Evolutionary conservation across 2,329 filamentous ascomycete genomes (phyloP).

Genomic region (Endocalyx cinctus): DNA sequence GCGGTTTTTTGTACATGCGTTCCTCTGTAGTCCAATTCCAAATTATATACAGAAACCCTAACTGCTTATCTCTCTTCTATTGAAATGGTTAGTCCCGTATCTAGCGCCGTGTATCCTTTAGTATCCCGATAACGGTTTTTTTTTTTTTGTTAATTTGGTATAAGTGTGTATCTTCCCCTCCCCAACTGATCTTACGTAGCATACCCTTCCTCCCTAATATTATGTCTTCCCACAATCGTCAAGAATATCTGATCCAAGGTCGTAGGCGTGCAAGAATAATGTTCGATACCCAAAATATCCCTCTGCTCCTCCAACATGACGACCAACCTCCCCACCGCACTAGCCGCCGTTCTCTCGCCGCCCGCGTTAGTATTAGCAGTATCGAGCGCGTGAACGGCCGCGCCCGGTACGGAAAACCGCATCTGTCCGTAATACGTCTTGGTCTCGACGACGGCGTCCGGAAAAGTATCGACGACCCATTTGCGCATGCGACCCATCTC

Average conservation of each 20-base stretch:
- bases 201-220: conserved; percentile 67
- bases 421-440: conserved; percentile 82
- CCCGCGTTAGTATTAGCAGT: no score
- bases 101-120: no score
- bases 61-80: no score
- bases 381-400: no score
- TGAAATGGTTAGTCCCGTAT: no score
- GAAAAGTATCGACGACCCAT: conserved; percentile 62
- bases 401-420: conserved; percentile 70
- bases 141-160: no score
- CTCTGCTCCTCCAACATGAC: conserved; percentile 69
- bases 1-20: no score
- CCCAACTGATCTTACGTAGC: no score
- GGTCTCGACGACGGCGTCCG: conserved; percentile 63
- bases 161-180: no score
- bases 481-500: conserved; percentile 63
- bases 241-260: conserved; percentile 90
- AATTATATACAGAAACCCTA: no score
- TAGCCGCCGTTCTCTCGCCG: conserved; percentile 23
- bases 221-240: conserved; percentile 74
- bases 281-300: conserved; percentile 65
- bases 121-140: no score
- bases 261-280: conserved; percentile 82
- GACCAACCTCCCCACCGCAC: conserved; percentile 65
- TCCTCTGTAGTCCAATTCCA: no score